Base-by-base conservation (phyloP, 768 basidiomycete genomes). In the Pisolithus albus region DNA sequence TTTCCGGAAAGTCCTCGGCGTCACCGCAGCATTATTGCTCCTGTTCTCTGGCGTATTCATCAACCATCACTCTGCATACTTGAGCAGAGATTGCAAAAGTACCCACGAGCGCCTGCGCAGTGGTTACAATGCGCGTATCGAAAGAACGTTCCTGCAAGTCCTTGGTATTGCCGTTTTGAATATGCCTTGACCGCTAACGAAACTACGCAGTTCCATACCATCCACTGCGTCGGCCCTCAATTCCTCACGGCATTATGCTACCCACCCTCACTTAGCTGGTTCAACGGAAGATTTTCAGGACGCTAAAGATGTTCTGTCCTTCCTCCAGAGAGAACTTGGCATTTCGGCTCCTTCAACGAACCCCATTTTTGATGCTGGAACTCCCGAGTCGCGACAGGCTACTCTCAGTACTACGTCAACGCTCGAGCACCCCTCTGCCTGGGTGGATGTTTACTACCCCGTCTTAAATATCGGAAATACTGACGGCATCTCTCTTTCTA, bases 381-480 rank as follows among this genome's bases (percentile, higher is more conserved):
- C 86, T 28, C 61, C 68, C 9, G 73, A 76, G 48, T 88, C 87
- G 28, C 83, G 83, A 48, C 73, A 79, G 42, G 80, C 87, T 5
- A 91, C 88, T 0, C 71, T 87, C 15, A 64, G 66, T 18, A 70
- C 81, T 39, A 78, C 80, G 0, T 64, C 72, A 28, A 71, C 70
- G 5, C 70, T 76, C 37, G 67, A 59, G 30, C 67, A 64, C 23
- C 85, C 86, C 2, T 76, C 71, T 0, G 88, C 84, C 51, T 92
- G 90, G 90, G 82, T 92, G 52, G 88, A 92, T 57, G 76, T 78
- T 36, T 96, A 98, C 67, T 95, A 87, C 67, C 92, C 94, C 2
- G 75, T 92, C 39, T 70, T 95, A 71, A 91, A 95, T 67, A 86
- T 81, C 0, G 66, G 59, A 13, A 64, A 60, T 21, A 82, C 89